phyloP scores from a whole-genome alignment of 2,329 filamentous ascomycete genomes.

The Trichophyton schoenleinii region DNA sequence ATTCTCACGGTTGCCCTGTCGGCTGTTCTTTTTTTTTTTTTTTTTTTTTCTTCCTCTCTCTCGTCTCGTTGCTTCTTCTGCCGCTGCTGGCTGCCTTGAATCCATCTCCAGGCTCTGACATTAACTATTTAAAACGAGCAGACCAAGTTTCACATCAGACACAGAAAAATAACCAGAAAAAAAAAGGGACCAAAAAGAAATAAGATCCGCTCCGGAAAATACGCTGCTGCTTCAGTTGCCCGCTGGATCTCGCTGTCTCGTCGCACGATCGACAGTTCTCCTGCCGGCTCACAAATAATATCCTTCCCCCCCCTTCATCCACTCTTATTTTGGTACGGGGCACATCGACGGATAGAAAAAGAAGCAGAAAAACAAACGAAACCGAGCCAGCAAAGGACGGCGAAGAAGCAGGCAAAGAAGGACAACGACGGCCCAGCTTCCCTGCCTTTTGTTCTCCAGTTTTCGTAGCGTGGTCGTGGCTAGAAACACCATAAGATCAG shows the following conservation, averaged over 20 bases:
- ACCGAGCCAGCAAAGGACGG: too few species aligned
- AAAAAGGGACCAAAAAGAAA: too few species aligned
- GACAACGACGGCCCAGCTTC: not conserved
- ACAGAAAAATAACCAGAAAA: not conserved
- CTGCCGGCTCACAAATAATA: not conserved
- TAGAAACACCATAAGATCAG: not conserved
- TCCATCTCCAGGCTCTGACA: not conserved
- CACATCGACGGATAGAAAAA: too few species aligned
- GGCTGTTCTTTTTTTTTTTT: too few species aligned
- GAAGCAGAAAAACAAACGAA: not conserved
- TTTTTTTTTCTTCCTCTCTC: too few species aligned
- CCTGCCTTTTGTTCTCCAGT: not conserved
- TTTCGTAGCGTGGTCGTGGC: not conserved
- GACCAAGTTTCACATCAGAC: not conserved
- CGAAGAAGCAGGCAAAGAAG: not conserved
- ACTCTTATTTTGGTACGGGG: not conserved
- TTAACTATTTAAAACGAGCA: not conserved
- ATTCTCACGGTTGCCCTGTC: not conserved
- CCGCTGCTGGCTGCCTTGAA: not conserved
- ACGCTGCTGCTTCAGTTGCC: not conserved
- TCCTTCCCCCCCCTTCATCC: not conserved
- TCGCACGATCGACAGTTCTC: conserved; percentile 1
- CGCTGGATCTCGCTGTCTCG: not conserved
- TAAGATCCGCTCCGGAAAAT: not conserved
- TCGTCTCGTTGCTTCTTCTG: too few species aligned